Evolutionary conservation across 2,329 filamentous ascomycete species (phyloP), one percentile per base, ranked within the genome.

Genomic region (Penicillium sp.): DNA sequence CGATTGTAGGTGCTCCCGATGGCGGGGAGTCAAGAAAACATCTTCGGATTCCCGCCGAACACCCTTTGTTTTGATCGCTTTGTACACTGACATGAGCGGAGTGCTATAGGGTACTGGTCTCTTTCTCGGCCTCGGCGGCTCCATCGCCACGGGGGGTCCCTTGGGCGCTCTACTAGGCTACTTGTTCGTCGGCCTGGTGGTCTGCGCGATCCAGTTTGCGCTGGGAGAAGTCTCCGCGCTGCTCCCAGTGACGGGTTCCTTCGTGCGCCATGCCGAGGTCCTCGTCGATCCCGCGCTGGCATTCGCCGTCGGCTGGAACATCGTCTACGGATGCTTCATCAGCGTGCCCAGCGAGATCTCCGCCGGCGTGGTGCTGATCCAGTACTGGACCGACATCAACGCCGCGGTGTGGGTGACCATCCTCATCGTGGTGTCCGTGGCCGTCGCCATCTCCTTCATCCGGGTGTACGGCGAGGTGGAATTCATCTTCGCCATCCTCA

Each of bases 331-430:
- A 31, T 78, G 76, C 48, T 56, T 74, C 33, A 59, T 79, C 48
- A 72, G 72, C 30, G 73, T 81, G 15, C 75, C 76, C 3, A 68
- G 74, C 39, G 81, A 84, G 58, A 81, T 84, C 42, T 76, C 77
- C 0, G 81, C 81, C 8, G 77, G 79, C 13, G 75, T 77, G 29
- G 77, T 83, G 2, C 65, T 84, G 15, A 79, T 84, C 44, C 67
- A 79, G 50, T 83, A 76, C 53, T 84, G 81, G 81, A 58, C 62
- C 2, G 69, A 70, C 48, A 55, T 59, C 26, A 58, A 54, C 20
- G 36, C 51, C 1, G 57, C 57, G 1, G 47, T 57, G 6, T 76
- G 75, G 51, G 70, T 74, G n/a, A 57, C 71, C 11, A 61, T 80
- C 45, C 75, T 81, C 51, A 74, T 83, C 41, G 58, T 76, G 7